Evolutionary conservation across 2,329 filamentous ascomycete species (phyloP).

Genomic region (Periconia macrospinosa): DNA sequence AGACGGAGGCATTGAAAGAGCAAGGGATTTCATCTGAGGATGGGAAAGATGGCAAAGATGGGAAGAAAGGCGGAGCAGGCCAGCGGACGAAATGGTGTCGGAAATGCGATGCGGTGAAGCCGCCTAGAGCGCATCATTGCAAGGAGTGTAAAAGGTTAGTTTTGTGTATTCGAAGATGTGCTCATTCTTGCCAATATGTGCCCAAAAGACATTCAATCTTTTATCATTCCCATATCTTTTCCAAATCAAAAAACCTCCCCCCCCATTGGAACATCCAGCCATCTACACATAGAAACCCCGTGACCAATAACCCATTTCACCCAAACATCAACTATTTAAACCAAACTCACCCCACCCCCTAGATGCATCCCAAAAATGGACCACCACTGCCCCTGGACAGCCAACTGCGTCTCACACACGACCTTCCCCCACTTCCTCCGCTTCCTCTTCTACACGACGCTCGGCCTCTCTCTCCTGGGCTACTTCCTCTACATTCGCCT

Average conservation of each 20-base stretch:
- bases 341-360: not conserved
- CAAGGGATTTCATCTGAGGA: conserved; percentile 5
- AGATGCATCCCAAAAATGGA: conserved; percentile 81
- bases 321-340: not conserved
- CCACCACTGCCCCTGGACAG: conserved; percentile 85
- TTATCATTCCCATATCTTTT: not conserved
- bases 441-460: conserved; percentile 71
- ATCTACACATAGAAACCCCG: not conserved
- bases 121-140: conserved; percentile 80
- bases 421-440: conserved; percentile 83
- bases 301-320: not conserved
- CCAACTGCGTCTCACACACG: conserved; percentile 79
- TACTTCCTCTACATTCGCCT: conserved; percentile 64
- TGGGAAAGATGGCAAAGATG: not conserved
- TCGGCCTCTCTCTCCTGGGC: conserved; percentile 63
- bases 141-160: conserved; percentile 66
- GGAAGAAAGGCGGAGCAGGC: conserved; percentile 3
- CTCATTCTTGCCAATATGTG: not conserved
- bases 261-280: no score
- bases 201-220: not conserved
- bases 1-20: conserved; percentile 16
- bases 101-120: conserved; percentile 74
- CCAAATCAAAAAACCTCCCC: no score
- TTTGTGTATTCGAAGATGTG: not conserved
- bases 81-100: conserved; percentile 65